phyloP scores from a whole-genome alignment of 2,329 filamentous ascomycete genomes.

The Trichoderma koningii region DNA sequence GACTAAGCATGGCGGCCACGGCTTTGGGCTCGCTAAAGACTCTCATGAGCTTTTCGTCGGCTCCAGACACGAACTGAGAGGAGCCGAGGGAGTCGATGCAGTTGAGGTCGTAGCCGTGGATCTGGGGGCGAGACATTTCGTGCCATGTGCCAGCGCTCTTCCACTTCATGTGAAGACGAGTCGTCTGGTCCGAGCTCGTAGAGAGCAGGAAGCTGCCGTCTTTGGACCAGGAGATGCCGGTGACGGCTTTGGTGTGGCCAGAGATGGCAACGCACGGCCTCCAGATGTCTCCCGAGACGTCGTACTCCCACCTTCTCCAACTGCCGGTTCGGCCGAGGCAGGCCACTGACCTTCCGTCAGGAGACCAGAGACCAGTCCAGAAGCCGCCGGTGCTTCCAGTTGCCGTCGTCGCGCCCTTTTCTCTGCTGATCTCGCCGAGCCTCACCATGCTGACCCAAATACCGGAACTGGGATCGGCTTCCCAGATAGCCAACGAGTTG shows the following conservation, averaged over 20 bases:
- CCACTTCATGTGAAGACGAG: conserved; percentile 83
- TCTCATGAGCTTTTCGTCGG: conserved; percentile 95
- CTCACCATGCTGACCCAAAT: conserved; percentile 87
- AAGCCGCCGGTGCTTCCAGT: conserved; percentile 96
- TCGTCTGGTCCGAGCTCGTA: conserved; percentile 90
- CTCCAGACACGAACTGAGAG: conserved; percentile 85
- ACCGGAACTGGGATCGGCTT: conserved; percentile 77
- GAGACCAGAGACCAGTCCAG: conserved; percentile 93
- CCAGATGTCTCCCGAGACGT: conserved; percentile 67
- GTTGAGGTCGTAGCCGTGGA: conserved; percentile 97
- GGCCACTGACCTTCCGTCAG: conserved; percentile 71
- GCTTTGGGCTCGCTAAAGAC: conserved; percentile 89
- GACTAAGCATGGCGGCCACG: conserved; percentile 72
- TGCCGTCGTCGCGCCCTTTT: conserved; percentile 94
- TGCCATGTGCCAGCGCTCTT: conserved; percentile 73
- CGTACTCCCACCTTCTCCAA: conserved; percentile 83
- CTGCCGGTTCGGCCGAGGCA: conserved; percentile 89
- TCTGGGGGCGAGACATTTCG: conserved; percentile 92
- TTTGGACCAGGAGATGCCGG: conserved; percentile 80
- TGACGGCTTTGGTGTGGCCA: conserved; percentile 81
- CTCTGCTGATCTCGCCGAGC: conserved; percentile 88
- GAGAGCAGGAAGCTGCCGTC: conserved; percentile 83
- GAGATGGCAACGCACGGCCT: conserved; percentile 73
- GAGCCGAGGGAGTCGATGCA: conserved; percentile 77
- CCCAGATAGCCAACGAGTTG: conserved; percentile 93